These are phyloP conservation scores for Erythrobasidium hasegawianum DNA, from an alignment of 1,284 basidiomycete genomes.

Conservation along the genomic window DNA sequence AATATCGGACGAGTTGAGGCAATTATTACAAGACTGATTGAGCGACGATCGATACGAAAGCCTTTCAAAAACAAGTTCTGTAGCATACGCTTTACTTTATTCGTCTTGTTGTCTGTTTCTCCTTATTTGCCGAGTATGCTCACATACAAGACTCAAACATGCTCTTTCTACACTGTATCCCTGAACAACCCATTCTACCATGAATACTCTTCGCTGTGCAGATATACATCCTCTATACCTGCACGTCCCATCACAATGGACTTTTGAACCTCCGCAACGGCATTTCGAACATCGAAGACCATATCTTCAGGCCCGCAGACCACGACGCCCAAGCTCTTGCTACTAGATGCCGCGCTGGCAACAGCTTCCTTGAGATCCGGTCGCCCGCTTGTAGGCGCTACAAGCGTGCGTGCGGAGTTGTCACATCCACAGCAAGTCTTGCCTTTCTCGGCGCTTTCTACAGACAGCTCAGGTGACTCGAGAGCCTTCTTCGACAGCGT, in stretches of 20 bases:
- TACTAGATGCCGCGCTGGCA: no score
- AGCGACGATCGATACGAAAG: no score
- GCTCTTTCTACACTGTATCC: background rate
- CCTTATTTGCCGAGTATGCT: no score
- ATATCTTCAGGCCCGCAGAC: slow-evolving; percentile 51
- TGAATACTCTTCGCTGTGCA: slow-evolving; percentile 42
- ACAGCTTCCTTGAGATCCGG: no score
- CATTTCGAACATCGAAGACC: slow-evolving; percentile 50
- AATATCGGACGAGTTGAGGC: slow-evolving; percentile 14
- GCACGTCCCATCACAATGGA: slow-evolving; percentile 40
- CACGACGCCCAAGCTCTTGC: background rate
- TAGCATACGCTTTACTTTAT: no score
- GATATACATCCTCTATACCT: slow-evolving; percentile 35
- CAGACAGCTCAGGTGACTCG: slow-evolving; percentile 2
- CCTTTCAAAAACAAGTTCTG: no score
- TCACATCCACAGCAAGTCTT: background rate
- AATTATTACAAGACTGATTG: no score
- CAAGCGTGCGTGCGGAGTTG: no score
- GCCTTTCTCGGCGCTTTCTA: background rate
- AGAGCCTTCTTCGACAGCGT: slow-evolving; percentile 2
- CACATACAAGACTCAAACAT: no score
- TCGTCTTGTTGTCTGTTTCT: no score
- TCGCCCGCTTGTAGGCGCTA: no score
- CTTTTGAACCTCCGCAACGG: slow-evolving; percentile 49
- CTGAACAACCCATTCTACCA: slow-evolving; percentile 33